Percentiles rank a stretch among this genome's conserved stretches.
These are phyloP conservation scores for Syzygium malaccense DNA, from an alignment of 441 rosid genomes.

Conservation along the genomic window DNA sequence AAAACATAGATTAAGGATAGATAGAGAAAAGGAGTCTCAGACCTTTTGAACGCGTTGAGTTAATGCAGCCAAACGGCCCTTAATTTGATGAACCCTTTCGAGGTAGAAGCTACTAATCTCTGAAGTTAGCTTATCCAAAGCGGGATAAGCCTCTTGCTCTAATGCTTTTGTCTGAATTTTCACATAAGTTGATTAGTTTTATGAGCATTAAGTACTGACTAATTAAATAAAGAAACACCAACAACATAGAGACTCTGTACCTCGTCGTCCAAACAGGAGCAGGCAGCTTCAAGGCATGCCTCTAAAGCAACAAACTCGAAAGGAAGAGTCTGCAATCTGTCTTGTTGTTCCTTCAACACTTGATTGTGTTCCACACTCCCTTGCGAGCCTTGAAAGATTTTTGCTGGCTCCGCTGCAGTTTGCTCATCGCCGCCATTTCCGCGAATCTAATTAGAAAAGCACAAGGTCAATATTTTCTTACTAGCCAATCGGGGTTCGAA, in stretches of 20 bases:
- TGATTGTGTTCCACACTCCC: background rate
- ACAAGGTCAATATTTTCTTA: conserved; percentile 17
- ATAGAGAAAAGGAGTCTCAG: background rate
- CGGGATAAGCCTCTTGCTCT: conserved; percentile 88
- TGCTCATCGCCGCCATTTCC: conserved; percentile 8
- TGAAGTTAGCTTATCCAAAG: conserved; percentile 78
- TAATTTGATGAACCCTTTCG: conserved; percentile 83
- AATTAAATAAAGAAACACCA: background rate
- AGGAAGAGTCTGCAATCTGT: conserved; percentile 64
- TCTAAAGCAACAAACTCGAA: conserved; percentile 85
- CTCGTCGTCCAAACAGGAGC: conserved; percentile 76
- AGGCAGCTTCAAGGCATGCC: conserved; percentile 89
- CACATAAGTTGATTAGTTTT: background rate
- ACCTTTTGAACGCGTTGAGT: conserved; percentile 88
- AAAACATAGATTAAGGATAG: background rate
- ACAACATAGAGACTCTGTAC: conserved; percentile 16
- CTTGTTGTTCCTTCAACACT: conserved; percentile 19
- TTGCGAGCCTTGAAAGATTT: conserved; percentile 22
- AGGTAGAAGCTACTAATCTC: conserved; percentile 84
- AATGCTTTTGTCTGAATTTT: conserved; percentile 49
- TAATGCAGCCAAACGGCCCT: conserved; percentile 80
- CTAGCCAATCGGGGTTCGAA: conserved; percentile 16
- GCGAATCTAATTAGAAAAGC: conserved; percentile 14
- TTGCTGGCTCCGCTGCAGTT: conserved; percentile 40
- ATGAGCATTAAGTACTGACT: background rate